Conservation (phyloP, 1,284 basidiomycete genomes). For the Malassezia equina region DNA sequence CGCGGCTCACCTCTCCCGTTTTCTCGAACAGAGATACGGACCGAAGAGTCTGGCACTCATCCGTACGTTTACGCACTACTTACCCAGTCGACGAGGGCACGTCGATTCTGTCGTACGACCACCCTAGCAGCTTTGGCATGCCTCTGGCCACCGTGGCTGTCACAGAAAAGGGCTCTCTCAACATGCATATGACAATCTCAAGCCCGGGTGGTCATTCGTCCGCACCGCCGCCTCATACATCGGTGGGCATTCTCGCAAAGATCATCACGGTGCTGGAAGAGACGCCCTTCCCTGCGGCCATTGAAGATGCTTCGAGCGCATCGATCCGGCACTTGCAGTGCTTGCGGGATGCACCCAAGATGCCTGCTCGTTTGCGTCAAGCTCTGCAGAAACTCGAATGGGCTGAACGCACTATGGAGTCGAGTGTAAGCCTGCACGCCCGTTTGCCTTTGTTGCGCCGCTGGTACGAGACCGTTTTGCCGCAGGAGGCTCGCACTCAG, state of each 20-base stretch:
- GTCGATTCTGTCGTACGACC: constrained; percentile 19
- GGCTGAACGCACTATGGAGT: constrained; percentile 18
- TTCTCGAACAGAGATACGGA: constrained; percentile 27
- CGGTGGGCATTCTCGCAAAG: constrained; percentile 57
- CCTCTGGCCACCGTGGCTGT: constrained; percentile 51
- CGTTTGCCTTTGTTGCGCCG: neutral
- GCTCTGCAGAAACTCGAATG: constrained; percentile 51
- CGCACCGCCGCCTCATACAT: constrained; percentile 54
- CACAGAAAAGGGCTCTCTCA: constrained; percentile 59
- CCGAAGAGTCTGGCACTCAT: constrained; percentile 27
- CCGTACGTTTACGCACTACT: neutral
- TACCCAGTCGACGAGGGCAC: constrained; percentile 37
- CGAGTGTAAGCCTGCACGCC: neutral
- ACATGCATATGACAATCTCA: constrained; percentile 25
- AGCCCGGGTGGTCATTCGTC: constrained; percentile 62
- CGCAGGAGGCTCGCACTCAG: neutral
- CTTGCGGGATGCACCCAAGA: constrained; percentile 52
- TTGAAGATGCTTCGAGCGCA: constrained; percentile 46
- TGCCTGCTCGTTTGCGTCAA: constrained; percentile 50
- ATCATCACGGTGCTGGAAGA: constrained; percentile 56
- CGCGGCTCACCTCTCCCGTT: constrained; percentile 25
- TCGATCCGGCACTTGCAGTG: constrained; percentile 52
- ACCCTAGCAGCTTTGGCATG: constrained; percentile 19
- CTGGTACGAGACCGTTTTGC: neutral
- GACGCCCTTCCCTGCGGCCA: constrained; percentile 51